Evolutionary conservation across 345 rosid genomes (phyloP).

Genomic region (Trapa incisa): DNA sequence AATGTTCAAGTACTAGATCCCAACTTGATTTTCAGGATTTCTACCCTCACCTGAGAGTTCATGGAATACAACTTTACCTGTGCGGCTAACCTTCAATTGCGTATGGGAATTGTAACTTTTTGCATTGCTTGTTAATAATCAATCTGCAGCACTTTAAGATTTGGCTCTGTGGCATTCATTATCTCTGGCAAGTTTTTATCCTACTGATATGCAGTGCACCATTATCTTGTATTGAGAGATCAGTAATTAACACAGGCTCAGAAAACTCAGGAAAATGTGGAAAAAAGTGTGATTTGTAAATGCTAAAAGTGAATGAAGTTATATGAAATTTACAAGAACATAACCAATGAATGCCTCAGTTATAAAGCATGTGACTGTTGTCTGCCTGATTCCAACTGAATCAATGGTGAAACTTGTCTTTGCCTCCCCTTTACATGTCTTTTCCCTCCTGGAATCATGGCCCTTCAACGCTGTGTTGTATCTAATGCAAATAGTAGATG

Average conservation of each 20-base stretch:
- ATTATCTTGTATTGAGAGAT: background rate
- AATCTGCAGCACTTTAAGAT: background rate
- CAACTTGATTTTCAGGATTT: background rate
- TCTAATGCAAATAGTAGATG: too few species aligned
- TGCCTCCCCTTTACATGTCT: too few species aligned
- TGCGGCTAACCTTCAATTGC: background rate
- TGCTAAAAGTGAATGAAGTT: background rate
- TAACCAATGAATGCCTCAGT: background rate
- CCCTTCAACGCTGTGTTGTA: too few species aligned
- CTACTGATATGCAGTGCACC: background rate
- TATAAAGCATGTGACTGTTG: background rate
- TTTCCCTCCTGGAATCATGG: too few species aligned
- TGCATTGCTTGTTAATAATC: background rate
- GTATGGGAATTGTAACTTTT: background rate
- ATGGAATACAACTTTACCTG: background rate
- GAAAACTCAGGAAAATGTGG: background rate
- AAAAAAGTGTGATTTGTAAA: background rate
- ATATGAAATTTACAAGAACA: background rate
- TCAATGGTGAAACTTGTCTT: too few species aligned
- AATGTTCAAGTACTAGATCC: background rate
- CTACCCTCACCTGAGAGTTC: background rate
- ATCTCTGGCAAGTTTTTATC: background rate
- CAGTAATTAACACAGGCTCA: background rate
- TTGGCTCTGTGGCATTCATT: background rate
- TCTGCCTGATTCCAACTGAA: too few species aligned